phyloP scores from a whole-genome alignment of 2,329 filamentous ascomycete species.

The Fusarium secorum region DNA sequence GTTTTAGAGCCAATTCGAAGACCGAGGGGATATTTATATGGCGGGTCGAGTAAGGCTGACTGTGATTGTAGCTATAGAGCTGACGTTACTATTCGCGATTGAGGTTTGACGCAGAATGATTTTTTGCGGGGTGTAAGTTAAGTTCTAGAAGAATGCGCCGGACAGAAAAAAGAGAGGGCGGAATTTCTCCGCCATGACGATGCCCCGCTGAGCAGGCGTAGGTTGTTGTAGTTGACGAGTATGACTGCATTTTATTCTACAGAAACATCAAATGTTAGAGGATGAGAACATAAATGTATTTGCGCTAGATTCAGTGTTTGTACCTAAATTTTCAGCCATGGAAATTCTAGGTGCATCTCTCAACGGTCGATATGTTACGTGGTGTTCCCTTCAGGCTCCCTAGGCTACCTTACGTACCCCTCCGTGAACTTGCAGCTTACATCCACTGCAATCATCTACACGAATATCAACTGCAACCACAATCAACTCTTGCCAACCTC shows the following conservation, averaged over 20 bases:
- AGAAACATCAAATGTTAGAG: neutral
- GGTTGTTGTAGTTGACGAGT: neutral
- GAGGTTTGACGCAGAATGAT: slow-evolving; percentile 27
- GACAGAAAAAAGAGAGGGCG: slow-evolving; percentile 16
- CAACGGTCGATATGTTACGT: neutral
- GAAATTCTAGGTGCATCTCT: neutral
- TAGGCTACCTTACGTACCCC: slow-evolving; percentile 16
- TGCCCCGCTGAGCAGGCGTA: slow-evolving; percentile 17
- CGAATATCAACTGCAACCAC: neutral
- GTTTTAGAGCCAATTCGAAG: neutral
- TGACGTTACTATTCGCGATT: slow-evolving; percentile 4
- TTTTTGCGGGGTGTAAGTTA: slow-evolving; percentile 38
- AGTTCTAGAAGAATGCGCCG: slow-evolving; percentile 9
- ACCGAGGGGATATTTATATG: neutral
- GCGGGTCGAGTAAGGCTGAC: neutral
- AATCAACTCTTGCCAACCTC: neutral
- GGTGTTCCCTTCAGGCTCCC: slow-evolving; percentile 12
- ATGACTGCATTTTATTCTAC: neutral
- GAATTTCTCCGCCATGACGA: slow-evolving; percentile 33
- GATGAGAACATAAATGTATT: too few species aligned
- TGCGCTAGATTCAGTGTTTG: neutral
- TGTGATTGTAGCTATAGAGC: neutral
- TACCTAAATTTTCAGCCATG: neutral
- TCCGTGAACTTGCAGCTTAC: slow-evolving; percentile 18
- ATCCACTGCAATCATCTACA: neutral